A percentile compares a stretch with the other conserved stretches of the same genome.
Evolutionary conservation across 345 rosid genomes (phyloP).

Genomic region (Melastoma malabathricum): DNA sequence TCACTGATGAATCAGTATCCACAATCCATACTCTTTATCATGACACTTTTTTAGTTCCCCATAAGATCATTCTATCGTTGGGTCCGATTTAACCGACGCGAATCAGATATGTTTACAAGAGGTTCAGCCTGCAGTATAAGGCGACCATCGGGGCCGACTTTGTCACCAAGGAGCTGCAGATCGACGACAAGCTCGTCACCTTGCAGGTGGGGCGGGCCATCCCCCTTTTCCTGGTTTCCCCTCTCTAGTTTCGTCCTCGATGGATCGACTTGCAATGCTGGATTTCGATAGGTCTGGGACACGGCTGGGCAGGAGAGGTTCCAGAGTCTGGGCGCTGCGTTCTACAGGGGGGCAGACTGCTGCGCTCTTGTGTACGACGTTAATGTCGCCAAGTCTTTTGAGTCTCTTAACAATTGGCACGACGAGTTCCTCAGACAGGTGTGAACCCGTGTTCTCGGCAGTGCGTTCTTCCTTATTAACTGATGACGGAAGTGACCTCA

Average conservation of each 20-base stretch:
- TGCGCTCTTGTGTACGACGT: slow-evolving; percentile 74
- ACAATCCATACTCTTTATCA: not conserved
- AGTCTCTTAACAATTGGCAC: slow-evolving; percentile 55
- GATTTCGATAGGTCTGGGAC: slow-evolving; percentile 61
- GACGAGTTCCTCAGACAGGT: slow-evolving; percentile 80
- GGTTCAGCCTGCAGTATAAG: slow-evolving; percentile 60
- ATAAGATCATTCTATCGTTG: no score
- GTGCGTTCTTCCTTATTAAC: not conserved
- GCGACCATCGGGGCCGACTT: slow-evolving; percentile 95
- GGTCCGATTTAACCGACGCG: not conserved
- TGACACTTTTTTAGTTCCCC: no score
- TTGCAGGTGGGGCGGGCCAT: slow-evolving; percentile 41
- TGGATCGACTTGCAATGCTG: not conserved
- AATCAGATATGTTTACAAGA: slow-evolving; percentile 70
- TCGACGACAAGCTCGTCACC: slow-evolving; percentile 64
- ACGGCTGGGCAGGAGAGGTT: slow-evolving; percentile 97
- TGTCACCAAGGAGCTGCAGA: slow-evolving; percentile 71
- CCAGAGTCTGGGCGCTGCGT: slow-evolving; percentile 73
- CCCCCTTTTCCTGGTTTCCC: not conserved
- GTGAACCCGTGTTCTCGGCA: not conserved
- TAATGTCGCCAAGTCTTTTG: slow-evolving; percentile 42
- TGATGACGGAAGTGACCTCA: no score
- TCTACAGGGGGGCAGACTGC: slow-evolving; percentile 89
- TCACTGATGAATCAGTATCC: slow-evolving; percentile 94
- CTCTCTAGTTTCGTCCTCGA: not conserved